Conservation (phyloP, 768 basidiomycete species). For the Pleurotus salmoneostramineus region DNA sequence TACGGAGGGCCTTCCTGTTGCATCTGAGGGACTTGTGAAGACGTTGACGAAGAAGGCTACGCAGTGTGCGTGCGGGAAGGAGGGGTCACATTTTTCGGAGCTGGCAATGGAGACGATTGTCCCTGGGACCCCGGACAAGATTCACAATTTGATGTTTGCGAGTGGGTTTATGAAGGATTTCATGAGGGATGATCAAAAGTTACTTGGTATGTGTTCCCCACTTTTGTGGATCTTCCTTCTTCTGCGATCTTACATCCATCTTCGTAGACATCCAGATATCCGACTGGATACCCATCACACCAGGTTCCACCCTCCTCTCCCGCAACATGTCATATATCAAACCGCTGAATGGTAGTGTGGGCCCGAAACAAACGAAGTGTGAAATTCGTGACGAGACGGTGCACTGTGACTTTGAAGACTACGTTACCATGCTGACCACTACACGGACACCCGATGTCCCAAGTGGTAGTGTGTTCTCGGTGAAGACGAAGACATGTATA, state of each 20-base stretch:
- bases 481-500: conserved; percentile 92
- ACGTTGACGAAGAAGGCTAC: conserved; percentile 49
- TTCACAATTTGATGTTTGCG: conserved; percentile 94
- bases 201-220: conserved; percentile 77
- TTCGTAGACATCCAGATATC: conserved; percentile 86
- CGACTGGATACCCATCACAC: conserved; percentile 78
- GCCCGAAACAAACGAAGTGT: conserved; percentile 94
- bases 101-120: conserved; percentile 73
- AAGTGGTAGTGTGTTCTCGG: conserved; percentile 86
- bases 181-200: conserved; percentile 83
- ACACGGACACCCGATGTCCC: conserved; percentile 95
- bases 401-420: conserved; percentile 80
- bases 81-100: conserved; percentile 68
- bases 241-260: conserved; percentile 1
- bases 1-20: conserved; percentile 3
- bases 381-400: conserved; percentile 86
- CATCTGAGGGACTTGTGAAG: conserved; percentile 7
- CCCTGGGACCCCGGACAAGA: conserved; percentile 91
- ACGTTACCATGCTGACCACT: conserved; percentile 79
- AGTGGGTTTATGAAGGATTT: conserved; percentile 96
- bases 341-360: conserved; percentile 81
- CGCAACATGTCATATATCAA: conserved; percentile 97
- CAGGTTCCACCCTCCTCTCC: conserved; percentile 65
- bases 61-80: conserved; percentile 69
- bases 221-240: too few relatives aligned